These are phyloP conservation scores for Fraxinus dipetala DNA, from an alignment of 305 asterid genomes.

Conservation along the genomic window DNA sequence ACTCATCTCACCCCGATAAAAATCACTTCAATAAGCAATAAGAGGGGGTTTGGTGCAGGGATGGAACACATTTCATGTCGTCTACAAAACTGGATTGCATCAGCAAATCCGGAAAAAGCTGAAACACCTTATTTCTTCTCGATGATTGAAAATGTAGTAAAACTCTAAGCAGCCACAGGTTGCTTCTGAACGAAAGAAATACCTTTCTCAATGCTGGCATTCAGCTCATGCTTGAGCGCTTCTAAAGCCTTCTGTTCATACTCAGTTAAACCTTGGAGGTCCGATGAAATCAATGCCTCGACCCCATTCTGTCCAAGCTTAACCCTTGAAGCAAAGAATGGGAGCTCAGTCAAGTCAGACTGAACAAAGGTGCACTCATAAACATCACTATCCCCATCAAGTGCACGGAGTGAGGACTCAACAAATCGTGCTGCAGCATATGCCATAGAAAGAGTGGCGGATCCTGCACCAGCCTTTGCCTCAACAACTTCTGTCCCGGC, in stretches of 20 bases:
- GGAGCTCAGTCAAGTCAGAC: slow-evolving; percentile 68
- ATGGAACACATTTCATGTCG: slow-evolving; percentile 10
- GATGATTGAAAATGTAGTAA: slow-evolving; percentile 19
- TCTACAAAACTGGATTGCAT: slow-evolving; percentile 60
- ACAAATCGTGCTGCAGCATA: slow-evolving; percentile 69
- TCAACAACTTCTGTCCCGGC: slow-evolving; percentile 78
- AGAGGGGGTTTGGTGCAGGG: background rate
- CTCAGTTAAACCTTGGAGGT: slow-evolving; percentile 66
- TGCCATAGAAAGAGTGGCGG: slow-evolving; percentile 76
- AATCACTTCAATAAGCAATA: slow-evolving; percentile 17
- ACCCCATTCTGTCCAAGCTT: slow-evolving; percentile 78
- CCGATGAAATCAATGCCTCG: slow-evolving; percentile 62
- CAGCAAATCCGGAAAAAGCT: slow-evolving; percentile 25
- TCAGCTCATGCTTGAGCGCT: slow-evolving; percentile 71
- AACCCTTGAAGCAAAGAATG: slow-evolving; percentile 82
- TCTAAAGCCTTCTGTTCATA: slow-evolving; percentile 75
- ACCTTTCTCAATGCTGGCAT: slow-evolving; percentile 85
- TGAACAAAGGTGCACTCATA: slow-evolving; percentile 70
- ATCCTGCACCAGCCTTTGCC: slow-evolving; percentile 75
- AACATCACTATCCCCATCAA: slow-evolving; percentile 81
- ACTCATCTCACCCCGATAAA: slow-evolving; percentile 8
- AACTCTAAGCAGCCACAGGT: slow-evolving; percentile 53
- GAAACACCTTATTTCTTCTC: slow-evolving; percentile 35
- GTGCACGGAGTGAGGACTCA: slow-evolving; percentile 75
- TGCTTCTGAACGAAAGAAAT: slow-evolving; percentile 61